Conservation (phyloP, 116 monocot species). For the Iris pallida region DNA sequence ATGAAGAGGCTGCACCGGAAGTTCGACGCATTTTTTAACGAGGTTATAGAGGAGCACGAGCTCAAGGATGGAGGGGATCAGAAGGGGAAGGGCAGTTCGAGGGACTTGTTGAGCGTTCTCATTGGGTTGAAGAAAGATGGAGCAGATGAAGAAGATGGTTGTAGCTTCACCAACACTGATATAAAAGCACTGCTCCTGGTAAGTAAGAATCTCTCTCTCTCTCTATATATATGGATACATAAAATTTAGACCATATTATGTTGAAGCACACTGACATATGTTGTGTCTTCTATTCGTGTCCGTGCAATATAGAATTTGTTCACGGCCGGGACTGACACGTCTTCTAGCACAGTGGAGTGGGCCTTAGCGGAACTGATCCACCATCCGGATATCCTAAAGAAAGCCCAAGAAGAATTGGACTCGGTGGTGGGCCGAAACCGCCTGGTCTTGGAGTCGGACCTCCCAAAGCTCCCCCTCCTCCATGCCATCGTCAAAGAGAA, state of each 20-base stretch:
- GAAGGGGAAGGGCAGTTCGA: no score
- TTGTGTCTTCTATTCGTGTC: neutral
- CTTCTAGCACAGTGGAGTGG: constrained; percentile 40
- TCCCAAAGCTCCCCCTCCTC: constrained; percentile 23
- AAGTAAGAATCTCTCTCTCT: neutral
- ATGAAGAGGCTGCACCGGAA: constrained; percentile 21
- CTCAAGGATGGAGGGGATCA: neutral
- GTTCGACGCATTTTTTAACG: constrained; percentile 19
- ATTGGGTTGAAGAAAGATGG: neutral
- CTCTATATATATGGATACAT: no score
- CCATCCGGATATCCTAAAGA: constrained; percentile 16
- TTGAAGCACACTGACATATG: neutral
- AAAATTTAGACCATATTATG: neutral
- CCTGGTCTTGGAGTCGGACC: constrained; percentile 26
- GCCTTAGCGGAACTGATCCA: constrained; percentile 28
- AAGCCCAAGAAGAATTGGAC: constrained; percentile 32
- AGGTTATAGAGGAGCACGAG: constrained; percentile 14
- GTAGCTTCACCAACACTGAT: constrained; percentile 18
- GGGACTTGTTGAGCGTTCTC: constrained; percentile 22
- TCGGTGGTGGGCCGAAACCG: constrained; percentile 26
- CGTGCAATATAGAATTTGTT: constrained; percentile 38
- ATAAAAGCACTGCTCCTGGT: constrained; percentile 31
- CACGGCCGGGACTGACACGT: constrained; percentile 37
- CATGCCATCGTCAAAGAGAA: constrained; percentile 34
- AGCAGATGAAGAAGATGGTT: neutral